phyloP scores from a whole-genome alignment of 768 basidiomycete genomes.

The Leccinum longicurvipes region DNA sequence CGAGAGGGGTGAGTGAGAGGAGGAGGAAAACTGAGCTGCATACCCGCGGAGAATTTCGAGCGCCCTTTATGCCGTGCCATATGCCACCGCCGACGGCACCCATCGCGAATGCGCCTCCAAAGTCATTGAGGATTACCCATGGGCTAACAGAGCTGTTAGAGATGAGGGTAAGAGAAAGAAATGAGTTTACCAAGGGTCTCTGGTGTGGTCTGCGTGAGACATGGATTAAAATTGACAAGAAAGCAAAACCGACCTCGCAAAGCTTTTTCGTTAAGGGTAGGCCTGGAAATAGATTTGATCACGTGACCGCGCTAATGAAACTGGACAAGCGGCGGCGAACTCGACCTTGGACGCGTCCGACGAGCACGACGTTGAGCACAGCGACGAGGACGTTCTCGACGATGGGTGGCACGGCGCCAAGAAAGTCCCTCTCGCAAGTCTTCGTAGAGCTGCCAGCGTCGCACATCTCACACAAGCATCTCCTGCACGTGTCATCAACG shows the following conservation, averaged over 20 bases:
- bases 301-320: slow-evolving; percentile 32
- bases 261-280: slow-evolving; percentile 34
- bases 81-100: slow-evolving; percentile 96
- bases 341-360: slow-evolving; percentile 19
- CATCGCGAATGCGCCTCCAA: slow-evolving; percentile 97
- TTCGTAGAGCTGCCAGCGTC: slow-evolving; percentile 58
- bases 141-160: slow-evolving; percentile 52
- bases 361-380: slow-evolving; percentile 17
- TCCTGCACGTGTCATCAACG: slow-evolving; percentile 27
- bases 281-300: slow-evolving; percentile 11
- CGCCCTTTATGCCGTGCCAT: slow-evolving; percentile 99
- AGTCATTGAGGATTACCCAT: slow-evolving; percentile 98
- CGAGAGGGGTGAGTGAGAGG: not conserved
- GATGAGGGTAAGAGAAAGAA: no score
- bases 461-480: slow-evolving; percentile 20
- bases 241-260: not conserved
- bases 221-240: slow-evolving; percentile 37
- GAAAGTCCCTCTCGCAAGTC: slow-evolving; percentile 26
- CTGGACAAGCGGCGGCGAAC: slow-evolving; percentile 3
- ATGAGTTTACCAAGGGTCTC: slow-evolving; percentile 75
- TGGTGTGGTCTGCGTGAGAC: slow-evolving; percentile 89
- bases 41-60: slow-evolving; percentile 92
- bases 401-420: slow-evolving; percentile 28
- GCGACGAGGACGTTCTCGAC: not conserved
- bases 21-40: slow-evolving; percentile 24